Conservation (phyloP, 2,329 filamentous ascomycete genomes). For the Lecanoromycetidae sp. region DNA sequence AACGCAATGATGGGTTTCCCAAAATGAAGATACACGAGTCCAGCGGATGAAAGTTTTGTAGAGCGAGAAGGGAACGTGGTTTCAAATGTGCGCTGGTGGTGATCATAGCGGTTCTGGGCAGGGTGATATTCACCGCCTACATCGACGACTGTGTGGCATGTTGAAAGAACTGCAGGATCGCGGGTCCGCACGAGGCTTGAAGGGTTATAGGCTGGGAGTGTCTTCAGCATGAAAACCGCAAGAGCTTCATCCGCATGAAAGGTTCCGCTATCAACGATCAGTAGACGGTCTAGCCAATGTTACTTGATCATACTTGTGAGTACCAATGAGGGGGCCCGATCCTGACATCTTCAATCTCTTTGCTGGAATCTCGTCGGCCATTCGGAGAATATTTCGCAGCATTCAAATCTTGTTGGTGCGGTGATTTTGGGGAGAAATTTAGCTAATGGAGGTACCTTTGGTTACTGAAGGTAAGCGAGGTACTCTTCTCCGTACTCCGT, state of each 20-base stretch:
- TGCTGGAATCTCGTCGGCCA: slow-evolving; percentile 54
- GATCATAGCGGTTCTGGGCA: slow-evolving; percentile 69
- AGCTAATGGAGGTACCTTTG: too few relatives aligned
- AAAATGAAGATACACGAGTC: slow-evolving; percentile 92
- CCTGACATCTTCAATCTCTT: slow-evolving; percentile 72
- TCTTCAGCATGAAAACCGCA: slow-evolving; percentile 87
- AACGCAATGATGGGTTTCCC: slow-evolving; percentile 70
- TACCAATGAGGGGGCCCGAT: slow-evolving; percentile 60
- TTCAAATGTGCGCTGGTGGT: slow-evolving; percentile 87
- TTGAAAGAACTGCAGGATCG: slow-evolving; percentile 62
- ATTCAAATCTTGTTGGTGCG: too few relatives aligned
- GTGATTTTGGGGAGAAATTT: too few relatives aligned
- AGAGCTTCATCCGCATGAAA: slow-evolving; percentile 98
- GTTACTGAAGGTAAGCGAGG: too few relatives aligned
- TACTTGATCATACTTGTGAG: slow-evolving; percentile 50
- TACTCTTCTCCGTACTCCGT: too few relatives aligned
- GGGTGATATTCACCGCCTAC: slow-evolving; percentile 92
- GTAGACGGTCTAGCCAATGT: not conserved
- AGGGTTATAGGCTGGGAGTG: slow-evolving; percentile 66
- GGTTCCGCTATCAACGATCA: slow-evolving; percentile 51
- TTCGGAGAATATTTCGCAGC: slow-evolving; percentile 40
- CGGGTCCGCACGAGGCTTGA: slow-evolving; percentile 74
- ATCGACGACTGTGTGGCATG: slow-evolving; percentile 91
- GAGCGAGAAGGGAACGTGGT: slow-evolving; percentile 70
- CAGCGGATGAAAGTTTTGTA: slow-evolving; percentile 89